phyloP scores from a whole-genome alignment of 1,284 basidiomycete genomes.

The Mycena citricolor region DNA sequence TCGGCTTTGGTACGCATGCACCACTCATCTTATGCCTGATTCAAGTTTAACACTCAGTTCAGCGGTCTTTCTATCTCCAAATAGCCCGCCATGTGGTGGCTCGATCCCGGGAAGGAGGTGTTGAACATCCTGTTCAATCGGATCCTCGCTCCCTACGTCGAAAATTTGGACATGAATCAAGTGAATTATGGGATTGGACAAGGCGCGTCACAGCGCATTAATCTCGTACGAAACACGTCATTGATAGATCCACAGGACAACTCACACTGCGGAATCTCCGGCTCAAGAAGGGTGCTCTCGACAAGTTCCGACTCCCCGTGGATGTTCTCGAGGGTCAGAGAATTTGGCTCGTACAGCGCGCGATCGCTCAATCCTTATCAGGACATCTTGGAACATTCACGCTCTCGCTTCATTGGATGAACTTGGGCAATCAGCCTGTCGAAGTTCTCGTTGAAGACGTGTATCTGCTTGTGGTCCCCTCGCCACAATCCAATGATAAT shows the following conservation, averaged over 20 bases:
- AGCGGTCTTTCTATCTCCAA: too few relatives aligned
- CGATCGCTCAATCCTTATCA: conserved; percentile 31
- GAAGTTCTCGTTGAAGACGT: conserved; percentile 94
- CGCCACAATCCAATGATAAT: conserved; percentile 70
- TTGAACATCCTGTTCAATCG: conserved; percentile 80
- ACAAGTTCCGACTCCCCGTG: conserved; percentile 95
- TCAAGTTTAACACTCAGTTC: too few relatives aligned
- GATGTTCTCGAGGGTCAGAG: conserved; percentile 88
- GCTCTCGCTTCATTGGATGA: conserved; percentile 94
- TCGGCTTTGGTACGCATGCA: too few relatives aligned
- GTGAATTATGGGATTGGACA: conserved; percentile 94
- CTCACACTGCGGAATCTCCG: conserved; percentile 80
- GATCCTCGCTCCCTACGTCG: conserved; percentile 93
- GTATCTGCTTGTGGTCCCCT: conserved; percentile 90
- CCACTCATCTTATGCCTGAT: too few relatives aligned
- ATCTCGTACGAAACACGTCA: background rate
- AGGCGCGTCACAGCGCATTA: conserved; percentile 46
- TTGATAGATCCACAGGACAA: conserved; percentile 56
- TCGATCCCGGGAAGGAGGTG: conserved; percentile 77
- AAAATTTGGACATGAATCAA: conserved; percentile 94
- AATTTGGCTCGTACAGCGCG: conserved; percentile 46
- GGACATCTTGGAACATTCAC: conserved; percentile 93
- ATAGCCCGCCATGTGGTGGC: conserved; percentile 66
- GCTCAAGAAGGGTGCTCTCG: conserved; percentile 92
- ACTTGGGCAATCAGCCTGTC: conserved; percentile 91